Percentiles rank a stretch among this genome's conserved stretches.
Conservation (phyloP, 2,329 filamentous ascomycete species). For the Claviceps citrina region DNA sequence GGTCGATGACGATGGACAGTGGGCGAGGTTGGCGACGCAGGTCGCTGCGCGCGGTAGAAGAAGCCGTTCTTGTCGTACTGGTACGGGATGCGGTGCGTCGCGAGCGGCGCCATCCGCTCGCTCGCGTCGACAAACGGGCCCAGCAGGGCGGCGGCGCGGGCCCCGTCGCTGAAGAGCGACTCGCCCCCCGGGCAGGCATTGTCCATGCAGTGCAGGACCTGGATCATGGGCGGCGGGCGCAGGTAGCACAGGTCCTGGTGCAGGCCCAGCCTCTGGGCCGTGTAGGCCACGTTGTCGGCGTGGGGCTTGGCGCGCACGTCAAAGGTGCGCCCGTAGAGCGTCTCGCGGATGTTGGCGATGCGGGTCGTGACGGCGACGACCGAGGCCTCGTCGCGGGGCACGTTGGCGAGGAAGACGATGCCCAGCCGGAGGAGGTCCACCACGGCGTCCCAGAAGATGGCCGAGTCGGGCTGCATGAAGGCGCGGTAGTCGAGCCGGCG, state of each 20-base stretch:
- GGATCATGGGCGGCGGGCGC: constrained; percentile 59
- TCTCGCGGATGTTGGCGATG: constrained; percentile 67
- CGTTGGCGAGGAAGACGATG: constrained; percentile 58
- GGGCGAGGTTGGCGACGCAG: constrained; percentile 14
- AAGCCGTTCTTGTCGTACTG: constrained; percentile 54
- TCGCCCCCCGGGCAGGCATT: constrained; percentile 69
- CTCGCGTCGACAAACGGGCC: constrained; percentile 10
- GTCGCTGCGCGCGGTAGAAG: constrained; percentile 43
- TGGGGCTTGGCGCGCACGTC: constrained; percentile 69
- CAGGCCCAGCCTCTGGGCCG: constrained; percentile 62
- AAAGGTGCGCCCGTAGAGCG: constrained; percentile 85
- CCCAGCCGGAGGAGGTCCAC: constrained; percentile 49
- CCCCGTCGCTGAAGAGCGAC: constrained; percentile 71
- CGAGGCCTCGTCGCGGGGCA: constrained; percentile 51
- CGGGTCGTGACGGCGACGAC: constrained; percentile 54
- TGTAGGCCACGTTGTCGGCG: constrained; percentile 88
- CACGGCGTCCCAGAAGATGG: constrained; percentile 44
- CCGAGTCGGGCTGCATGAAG: constrained; percentile 47
- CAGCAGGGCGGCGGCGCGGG: constrained; percentile 37
- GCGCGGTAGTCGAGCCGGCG: constrained; percentile 50
- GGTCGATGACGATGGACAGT: too few relatives aligned
- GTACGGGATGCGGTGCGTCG: constrained; percentile 34
- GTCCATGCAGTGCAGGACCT: constrained; percentile 77
- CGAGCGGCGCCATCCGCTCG: constrained; percentile 7
- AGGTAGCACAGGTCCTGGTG: constrained; percentile 94